These are phyloP conservation scores for Draba incana DNA, from an alignment of 345 rosid genomes.

Conservation along the genomic window DNA sequence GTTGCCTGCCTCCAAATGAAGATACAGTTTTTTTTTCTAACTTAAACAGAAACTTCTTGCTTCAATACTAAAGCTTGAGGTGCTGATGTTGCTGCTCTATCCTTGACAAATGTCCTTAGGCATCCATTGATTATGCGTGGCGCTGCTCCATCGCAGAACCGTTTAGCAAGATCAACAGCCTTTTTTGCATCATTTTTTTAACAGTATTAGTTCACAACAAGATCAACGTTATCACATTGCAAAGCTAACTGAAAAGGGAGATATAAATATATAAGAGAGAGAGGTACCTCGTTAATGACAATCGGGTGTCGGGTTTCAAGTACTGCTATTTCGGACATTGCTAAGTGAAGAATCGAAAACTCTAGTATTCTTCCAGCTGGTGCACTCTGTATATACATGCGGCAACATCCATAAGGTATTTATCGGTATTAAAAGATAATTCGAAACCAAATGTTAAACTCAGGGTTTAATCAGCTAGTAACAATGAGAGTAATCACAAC, in stretches of 20 bases:
- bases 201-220: conserved; percentile 24
- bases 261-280: not conserved
- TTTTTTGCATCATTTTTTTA: conserved; percentile 41
- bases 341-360: conserved; percentile 86
- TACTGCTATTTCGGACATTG: conserved; percentile 90
- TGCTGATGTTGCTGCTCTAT: conserved; percentile 38
- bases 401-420: conserved; percentile 17
- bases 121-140: conserved; percentile 95
- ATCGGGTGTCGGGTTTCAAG: conserved; percentile 87
- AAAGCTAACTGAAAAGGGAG: conserved; percentile 7
- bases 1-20: conserved; percentile 28
- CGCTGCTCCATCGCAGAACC: conserved; percentile 95
- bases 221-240: conserved; percentile 1
- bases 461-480: not conserved
- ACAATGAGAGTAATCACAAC: conserved; percentile 10
- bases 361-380: conserved; percentile 92
- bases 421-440: conserved; percentile 6
- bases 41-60: conserved; percentile 41
- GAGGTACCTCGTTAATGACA: conserved; percentile 85
- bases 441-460: conserved; percentile 17
- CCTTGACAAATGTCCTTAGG: conserved; percentile 82
- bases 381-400: conserved; percentile 54
- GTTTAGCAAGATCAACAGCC: conserved; percentile 97
- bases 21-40: conserved; percentile 22
- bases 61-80: conserved; percentile 43